Evolutionary conservation across 129 eudicot genomes (phyloP), one percentile per base, ranked within the genome.

Genomic region (Escallonia rubra): DNA sequence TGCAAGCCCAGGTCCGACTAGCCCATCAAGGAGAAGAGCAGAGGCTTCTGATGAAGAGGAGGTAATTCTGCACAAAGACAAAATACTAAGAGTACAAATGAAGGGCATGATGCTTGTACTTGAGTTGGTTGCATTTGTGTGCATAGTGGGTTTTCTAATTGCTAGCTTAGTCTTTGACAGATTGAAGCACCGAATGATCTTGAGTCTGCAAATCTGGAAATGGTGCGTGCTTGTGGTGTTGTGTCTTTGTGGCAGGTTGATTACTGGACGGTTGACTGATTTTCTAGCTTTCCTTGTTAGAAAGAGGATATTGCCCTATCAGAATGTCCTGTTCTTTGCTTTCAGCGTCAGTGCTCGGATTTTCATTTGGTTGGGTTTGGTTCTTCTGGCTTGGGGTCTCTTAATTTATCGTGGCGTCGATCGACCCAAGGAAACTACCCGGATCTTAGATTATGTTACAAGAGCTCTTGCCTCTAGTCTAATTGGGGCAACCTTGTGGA

Each of bases 331-430:
- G 34, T 93, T 89, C 72, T 93, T 93, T 46, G 76, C 84, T 4
- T 86, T 80, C 65, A 84, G 90, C 46, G 86, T 70, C 58, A 79
- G 95, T 55, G 80, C 89, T 39, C 85, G 86, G 15, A 82, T 89
- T 70, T 83, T 82, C 52, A 69, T 89, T 61, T 93, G 98, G 95
- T 59, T 89, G 49, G 84, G 88, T 61, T 77, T 89, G 57, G 72
- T 86, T 84, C 82, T 93, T 50, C 43, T 89, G 67, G 79, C 98
- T 1, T 93, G 98, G 98, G 95, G 50, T 6, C 74, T 93, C 47
- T 64, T 93, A 73, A 84, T 89, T 63, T 80, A 69, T 66, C 85
- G 67, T 1, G 88, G 86, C 59, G 91, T 78, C 40, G 39, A 47
- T 46, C 74, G 95, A 65, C 59, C 94, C 5, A 65, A 66, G 71